Evolutionary conservation across 352 stramenopile genomes (phyloP), one percentile per base, ranked within the genome.

Genomic region (Phytophthora palmivora): DNA sequence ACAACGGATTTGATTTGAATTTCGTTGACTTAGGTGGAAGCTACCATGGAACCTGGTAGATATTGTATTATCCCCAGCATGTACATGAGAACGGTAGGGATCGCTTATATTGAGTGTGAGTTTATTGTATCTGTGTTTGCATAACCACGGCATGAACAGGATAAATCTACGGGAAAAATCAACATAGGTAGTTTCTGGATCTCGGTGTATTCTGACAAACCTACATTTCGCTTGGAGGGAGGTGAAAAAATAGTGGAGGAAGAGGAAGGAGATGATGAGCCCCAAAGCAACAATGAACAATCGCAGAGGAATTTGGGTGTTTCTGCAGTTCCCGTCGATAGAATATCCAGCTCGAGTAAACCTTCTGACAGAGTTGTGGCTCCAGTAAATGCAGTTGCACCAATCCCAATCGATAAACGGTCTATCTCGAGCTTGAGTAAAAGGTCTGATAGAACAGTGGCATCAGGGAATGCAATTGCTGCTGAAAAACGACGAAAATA

Each of bases 31-130:
- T 55, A 94, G 85, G 63, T 86, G 28, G 82, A 92, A 66, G 72
- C 78, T 18, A 81, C 63, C 0, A 88, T 95, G 61, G 82, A 93
- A 39, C 71, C 85, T 44, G 87, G 87, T 1, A 73, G 62, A 37
- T 95, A 95, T 19, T 94, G 87, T 39, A 89, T 95, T 41, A 74
- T 95, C 26, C 83, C 87, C 0, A 95, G 87, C 61, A 91, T 95
- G 85, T 95, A 93, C 56, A 92, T 93, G 82, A 76, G 85, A 54
- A 91, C 79, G 68, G 87, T 95, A 76, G 39, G 66, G 6, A 18
- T 28, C 6, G 24, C n/a, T n/a, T n/a, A n/a, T n/a, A n/a, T n/a
- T 28, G 6, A 6, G 24, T 28, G 24, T 28, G 24, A n/a, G n/a
- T n/a, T 28, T 28, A 6, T 28, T 28, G 24, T 10, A 26, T 36